Evolutionary conservation across 75 land plant species (phyloP).

Genomic region (Picea sitchensis): DNA sequence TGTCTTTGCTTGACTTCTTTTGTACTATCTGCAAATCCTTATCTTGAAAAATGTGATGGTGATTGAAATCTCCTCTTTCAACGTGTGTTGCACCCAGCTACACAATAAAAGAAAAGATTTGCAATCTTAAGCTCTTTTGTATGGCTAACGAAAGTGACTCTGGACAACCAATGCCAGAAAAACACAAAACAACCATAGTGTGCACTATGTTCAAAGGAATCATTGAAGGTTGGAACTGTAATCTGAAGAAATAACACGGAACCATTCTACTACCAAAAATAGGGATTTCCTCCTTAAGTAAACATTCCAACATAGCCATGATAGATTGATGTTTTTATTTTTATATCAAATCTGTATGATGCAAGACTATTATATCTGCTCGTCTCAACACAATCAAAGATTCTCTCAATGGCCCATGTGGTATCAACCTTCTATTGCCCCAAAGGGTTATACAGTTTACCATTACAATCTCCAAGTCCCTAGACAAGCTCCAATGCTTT

Average conservation of each 20-base stretch:
- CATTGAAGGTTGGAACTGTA: no score
- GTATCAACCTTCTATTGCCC: conserved; percentile 75
- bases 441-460: conserved; percentile 72
- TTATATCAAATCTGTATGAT: conserved; percentile 62
- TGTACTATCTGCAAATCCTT: no score
- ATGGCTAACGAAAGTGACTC: no score
- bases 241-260: conserved; percentile 39
- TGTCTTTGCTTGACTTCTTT: no score
- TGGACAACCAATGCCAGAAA: background rate
- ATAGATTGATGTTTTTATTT: background rate
- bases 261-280: conserved; percentile 41
- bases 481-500: background rate
- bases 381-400: conserved; percentile 56
- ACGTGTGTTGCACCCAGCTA: no score
- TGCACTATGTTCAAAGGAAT: no score
- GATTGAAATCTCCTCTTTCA: no score
- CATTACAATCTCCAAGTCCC: conserved; percentile 92
- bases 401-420: conserved; percentile 14
- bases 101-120: no score
- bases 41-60: no score
- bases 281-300: conserved; percentile 21
- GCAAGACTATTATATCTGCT: conserved; percentile 77
- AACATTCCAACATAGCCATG: background rate
- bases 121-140: no score
- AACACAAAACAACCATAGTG: no score